These are phyloP conservation scores for Nitzschia sp. DNA, from an alignment of 108 stramenopile species.

Conservation along the genomic window DNA sequence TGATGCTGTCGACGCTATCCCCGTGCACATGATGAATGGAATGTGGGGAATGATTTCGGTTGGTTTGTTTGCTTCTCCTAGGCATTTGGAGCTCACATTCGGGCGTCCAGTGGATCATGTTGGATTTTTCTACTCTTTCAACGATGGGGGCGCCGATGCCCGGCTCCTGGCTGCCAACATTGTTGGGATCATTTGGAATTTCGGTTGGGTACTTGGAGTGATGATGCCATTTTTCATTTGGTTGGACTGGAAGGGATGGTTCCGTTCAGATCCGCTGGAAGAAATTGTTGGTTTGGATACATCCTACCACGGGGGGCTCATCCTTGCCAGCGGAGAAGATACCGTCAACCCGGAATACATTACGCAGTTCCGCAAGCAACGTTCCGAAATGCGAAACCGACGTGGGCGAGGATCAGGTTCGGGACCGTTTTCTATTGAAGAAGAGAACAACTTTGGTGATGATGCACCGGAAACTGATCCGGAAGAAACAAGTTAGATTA, in stretches of 20 bases:
- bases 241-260: slow-evolving; percentile 57
- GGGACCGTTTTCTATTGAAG: not conserved
- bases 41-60: slow-evolving; percentile 86
- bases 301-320: slow-evolving; percentile 75
- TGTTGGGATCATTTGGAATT: slow-evolving; percentile 69
- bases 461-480: not conserved
- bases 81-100: slow-evolving; percentile 50
- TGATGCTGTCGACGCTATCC: slow-evolving; percentile 91
- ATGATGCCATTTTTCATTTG: slow-evolving; percentile 81
- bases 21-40: slow-evolving; percentile 90
- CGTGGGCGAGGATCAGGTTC: not conserved
- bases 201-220: slow-evolving; percentile 77
- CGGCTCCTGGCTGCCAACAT: slow-evolving; percentile 69
- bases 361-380: slow-evolving; percentile 39
- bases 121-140: slow-evolving; percentile 67
- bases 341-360: slow-evolving; percentile 58
- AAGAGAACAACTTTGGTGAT: slow-evolving; percentile 23
- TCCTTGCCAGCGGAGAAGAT: slow-evolving; percentile 41
- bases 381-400: slow-evolving; percentile 25
- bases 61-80: slow-evolving; percentile 78
- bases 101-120: slow-evolving; percentile 41
- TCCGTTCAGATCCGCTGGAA: slow-evolving; percentile 80
- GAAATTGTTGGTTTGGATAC: slow-evolving; percentile 87
- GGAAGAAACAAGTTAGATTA: slow-evolving; percentile 1
- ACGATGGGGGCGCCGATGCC: slow-evolving; percentile 45